Percentiles rank a stretch among this genome's conserved stretches.
phyloP scores from a whole-genome alignment of 2,329 filamentous ascomycete genomes.

The Phaeomoniella chlamydospora region DNA sequence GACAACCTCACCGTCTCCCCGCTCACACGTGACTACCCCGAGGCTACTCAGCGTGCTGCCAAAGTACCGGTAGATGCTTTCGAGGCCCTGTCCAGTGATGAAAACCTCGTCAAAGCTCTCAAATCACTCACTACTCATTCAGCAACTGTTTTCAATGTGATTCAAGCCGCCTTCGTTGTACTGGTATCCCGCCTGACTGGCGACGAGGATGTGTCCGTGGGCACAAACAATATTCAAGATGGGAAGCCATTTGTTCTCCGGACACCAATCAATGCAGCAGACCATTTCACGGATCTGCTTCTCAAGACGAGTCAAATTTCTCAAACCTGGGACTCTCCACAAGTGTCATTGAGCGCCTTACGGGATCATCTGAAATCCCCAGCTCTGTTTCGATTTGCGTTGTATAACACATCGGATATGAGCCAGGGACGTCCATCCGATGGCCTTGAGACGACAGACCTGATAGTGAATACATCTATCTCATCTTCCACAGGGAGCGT shows the following conservation, averaged over 20 bases:
- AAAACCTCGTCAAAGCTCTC: slow-evolving; percentile 21
- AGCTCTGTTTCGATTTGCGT: slow-evolving; percentile 30
- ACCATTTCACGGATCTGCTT: slow-evolving; percentile 24
- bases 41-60: slow-evolving; percentile 16
- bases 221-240: slow-evolving; percentile 29
- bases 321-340: slow-evolving; percentile 5
- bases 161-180: slow-evolving; percentile 28
- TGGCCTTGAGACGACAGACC: slow-evolving; percentile 27
- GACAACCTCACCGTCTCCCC: slow-evolving; percentile 27
- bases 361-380: slow-evolving; percentile 13
- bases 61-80: slow-evolving; percentile 27
- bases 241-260: slow-evolving; percentile 30
- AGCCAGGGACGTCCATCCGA: slow-evolving; percentile 25
- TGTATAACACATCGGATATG: slow-evolving; percentile 28
- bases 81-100: slow-evolving; percentile 19
- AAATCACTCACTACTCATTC: slow-evolving; percentile 20
- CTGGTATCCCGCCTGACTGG: slow-evolving; percentile 31
- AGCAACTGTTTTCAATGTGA: slow-evolving; percentile 21
- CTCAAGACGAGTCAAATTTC: slow-evolving; percentile 17
- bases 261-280: slow-evolving; percentile 22
- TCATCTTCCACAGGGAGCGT: slow-evolving; percentile 12
- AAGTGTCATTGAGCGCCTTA: slow-evolving; percentile 6
- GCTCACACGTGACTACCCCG: slow-evolving; percentile 28
- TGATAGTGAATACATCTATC: slow-evolving; percentile 24
- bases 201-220: slow-evolving; percentile 33